Percentiles rank a stretch among this genome's conserved stretches.
phyloP scores from a whole-genome alignment of 2,329 filamentous ascomycete genomes.

The Hymenoscyphus albidus region DNA sequence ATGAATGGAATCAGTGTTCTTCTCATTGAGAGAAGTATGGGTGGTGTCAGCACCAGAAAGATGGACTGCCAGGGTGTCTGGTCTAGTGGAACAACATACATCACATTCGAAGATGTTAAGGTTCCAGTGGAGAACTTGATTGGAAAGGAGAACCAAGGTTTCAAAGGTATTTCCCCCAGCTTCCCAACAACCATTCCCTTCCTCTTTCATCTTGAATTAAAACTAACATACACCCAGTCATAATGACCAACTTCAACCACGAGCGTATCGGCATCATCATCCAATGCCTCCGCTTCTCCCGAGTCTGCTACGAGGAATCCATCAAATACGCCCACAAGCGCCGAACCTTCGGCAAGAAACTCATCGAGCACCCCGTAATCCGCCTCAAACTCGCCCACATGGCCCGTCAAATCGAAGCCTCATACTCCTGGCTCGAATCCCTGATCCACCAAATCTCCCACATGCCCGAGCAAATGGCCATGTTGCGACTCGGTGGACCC shows the following conservation, averaged over 20 bases:
- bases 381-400: conserved; percentile 97
- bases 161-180: conserved; percentile 58
- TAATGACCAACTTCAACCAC: conserved; percentile 99
- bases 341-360: conserved; percentile 90
- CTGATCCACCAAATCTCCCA: conserved; percentile 87
- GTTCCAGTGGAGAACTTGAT: conserved; percentile 98
- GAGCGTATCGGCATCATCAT: conserved; percentile 98
- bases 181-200: neutral
- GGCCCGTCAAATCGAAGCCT: conserved; percentile 95
- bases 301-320: conserved; percentile 95
- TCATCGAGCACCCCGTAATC: conserved; percentile 96
- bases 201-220: neutral
- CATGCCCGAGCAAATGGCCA: conserved; percentile 93
- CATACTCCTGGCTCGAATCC: conserved; percentile 96
- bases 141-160: conserved; percentile 96
- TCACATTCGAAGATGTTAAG: conserved; percentile 98
- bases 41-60: conserved; percentile 84
- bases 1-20: conserved; percentile 92
- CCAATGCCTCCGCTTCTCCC: conserved; percentile 90
- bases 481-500: conserved; percentile 90
- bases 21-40: conserved; percentile 80
- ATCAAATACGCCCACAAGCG: conserved; percentile 98
- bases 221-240: conserved; percentile 50
- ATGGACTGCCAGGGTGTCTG: conserved; percentile 99
- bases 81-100: conserved; percentile 91